Evolutionary conservation across 2,329 filamentous ascomycete genomes (phyloP), one percentile per base, ranked within the genome.

Genomic region (Onygenales sp.): DNA sequence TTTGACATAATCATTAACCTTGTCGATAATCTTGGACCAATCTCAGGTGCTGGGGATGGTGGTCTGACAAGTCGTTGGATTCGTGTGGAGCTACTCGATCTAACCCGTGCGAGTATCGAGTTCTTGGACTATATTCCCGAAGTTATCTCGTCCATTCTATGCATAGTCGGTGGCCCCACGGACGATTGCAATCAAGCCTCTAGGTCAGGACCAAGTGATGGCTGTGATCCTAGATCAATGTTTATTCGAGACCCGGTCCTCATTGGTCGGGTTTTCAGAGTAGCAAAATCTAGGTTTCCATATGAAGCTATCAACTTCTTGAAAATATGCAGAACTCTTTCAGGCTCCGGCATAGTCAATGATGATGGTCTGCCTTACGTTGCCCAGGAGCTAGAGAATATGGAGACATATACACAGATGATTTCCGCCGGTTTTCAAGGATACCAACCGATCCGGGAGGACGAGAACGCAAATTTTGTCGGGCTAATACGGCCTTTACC

Each of bases 241-340:
- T 81, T 86, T 58, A 69, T 84, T 27, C 70, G 76, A 14, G 81
- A 87, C 58, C 67, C 75, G 17, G 63, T 75, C 6, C 69, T 89
- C 14, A 75, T 86, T 63, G 75, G 73, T 32, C 67, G 69, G 14
- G 69, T 86, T 57, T 81, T 95, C 35, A 75, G 80, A 49, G 80
- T 87, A 64, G 83, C 91, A 6, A 78, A 85, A 43, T 79, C 81
- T 56, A 84, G 92, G 53, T 96, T 90, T 64, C 92, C 92, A 0
- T 92, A 88, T 67, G 92, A 96, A 69, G 84, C 88, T 46, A 70
- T 84, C 2, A 89, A 91, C 0, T 89, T 95, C 61, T 71, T 94
- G 56, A 82, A 80, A 51, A 73, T 94, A 41, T 86, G 83, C 64
- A 83, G 83, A 53, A 81, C 79, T 41, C 71, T 95, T 13, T 79